phyloP scores from a whole-genome alignment of 1,284 basidiomycete species.

The Trichosporon inkin region DNA sequence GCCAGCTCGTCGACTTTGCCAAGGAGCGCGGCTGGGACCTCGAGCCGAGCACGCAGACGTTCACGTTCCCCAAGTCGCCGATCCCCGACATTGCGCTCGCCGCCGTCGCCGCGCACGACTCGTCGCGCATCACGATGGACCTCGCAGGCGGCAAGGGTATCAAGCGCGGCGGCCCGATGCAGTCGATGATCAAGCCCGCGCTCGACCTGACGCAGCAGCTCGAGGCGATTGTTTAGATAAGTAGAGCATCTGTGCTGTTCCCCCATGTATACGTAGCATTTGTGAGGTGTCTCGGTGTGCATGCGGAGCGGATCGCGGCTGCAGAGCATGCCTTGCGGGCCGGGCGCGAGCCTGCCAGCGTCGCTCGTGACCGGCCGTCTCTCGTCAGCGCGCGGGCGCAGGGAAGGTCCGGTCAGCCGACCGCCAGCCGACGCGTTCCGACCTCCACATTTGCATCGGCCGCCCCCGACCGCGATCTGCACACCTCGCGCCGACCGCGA shows the following conservation, averaged over 20 bases:
- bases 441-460: not conserved
- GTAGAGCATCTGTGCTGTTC: conserved; percentile 10
- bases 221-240: conserved; percentile 49
- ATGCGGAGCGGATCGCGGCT: no score
- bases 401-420: not conserved
- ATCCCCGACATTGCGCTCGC: conserved; percentile 29
- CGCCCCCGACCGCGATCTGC: not conserved
- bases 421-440: not conserved
- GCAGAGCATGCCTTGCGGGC: no score
- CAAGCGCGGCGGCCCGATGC: conserved; percentile 39
- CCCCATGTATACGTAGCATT: conserved; percentile 26
- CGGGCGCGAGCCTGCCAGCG: no score
- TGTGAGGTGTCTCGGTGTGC: not conserved
- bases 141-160: conserved; percentile 34
- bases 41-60: conserved; percentile 41
- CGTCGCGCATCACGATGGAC: conserved; percentile 24
- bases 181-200: conserved; percentile 46
- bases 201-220: conserved; percentile 47
- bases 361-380: no score
- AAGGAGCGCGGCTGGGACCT: conserved; percentile 45
- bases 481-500: no score
- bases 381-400: no score
- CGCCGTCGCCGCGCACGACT: conserved; percentile 22
- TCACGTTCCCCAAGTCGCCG: conserved; percentile 31
- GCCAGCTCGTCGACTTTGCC: conserved; percentile 39